Base-by-base conservation (phyloP, 306 rosid genomes). In the Urtica urens region DNA sequence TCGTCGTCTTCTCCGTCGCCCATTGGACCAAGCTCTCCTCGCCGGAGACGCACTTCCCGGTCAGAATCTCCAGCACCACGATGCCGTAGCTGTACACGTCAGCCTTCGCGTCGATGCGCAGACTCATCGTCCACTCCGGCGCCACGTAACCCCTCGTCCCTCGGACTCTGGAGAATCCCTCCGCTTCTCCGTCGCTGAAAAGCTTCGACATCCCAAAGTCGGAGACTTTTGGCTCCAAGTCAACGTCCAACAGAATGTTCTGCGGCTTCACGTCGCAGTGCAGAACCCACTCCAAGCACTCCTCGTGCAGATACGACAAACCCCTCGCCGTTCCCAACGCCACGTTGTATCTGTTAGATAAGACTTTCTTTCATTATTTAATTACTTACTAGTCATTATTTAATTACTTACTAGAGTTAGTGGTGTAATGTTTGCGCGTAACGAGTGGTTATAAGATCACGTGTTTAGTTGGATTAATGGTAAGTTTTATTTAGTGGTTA, bases 221-320 rank as follows among this genome's bases (percentile, higher is more conserved):
- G 3, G 60, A 57, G 14, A 72, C 48, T 35, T 34, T 40, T 13
- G 52, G 46, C 0, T 16, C 37, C 35, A 33, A 53, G 11, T 21
- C 19, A 3, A 62, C 64, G 14, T 72, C 64, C 0, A 62, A 24
- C 22, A 72, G 68, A 26, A 71, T 57, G 15, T 71, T 64, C 6
- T 49, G 68, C 5, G 76, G 76, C 43, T 71, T 71, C 6, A 64
- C 60, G 18, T 71, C 68, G 5, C 68, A 71, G 22, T 71, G 64
- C 3, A 64, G 59, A 18, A 59, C 50, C 4, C 37, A 54, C 12
- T n/a, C 49, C 52, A 16, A 41, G 35, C 76, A 70, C 13, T 64
- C 71, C 26, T 59, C 67, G 7, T 64, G 68, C 21, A 70, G 31
- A 41, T 64, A 64, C 11, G 55, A 13, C 4, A 72, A 56, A n/a